These are phyloP conservation scores for Glarea lozoyensis DNA, from an alignment of 495 filamentous ascomycete species.

Conservation along the genomic window DNA sequence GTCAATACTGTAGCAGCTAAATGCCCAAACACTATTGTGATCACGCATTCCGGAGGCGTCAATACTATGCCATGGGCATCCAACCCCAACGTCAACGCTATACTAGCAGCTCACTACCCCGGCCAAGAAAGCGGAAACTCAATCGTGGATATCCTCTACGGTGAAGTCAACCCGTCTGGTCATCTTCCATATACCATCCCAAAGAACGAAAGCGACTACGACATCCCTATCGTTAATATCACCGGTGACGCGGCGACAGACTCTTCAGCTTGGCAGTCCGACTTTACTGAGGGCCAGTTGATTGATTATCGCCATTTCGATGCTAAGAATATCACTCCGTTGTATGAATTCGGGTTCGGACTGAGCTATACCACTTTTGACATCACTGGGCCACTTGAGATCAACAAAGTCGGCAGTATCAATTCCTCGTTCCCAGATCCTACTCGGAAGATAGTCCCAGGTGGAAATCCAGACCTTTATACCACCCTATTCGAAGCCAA, in stretches of 20 bases:
- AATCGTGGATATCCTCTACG: constrained; percentile 84
- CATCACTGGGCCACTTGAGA: too few species aligned
- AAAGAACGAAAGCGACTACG: constrained; percentile 78
- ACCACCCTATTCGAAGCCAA: constrained; percentile 58
- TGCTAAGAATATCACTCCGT: constrained; percentile 38
- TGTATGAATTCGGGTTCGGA: constrained; percentile 81
- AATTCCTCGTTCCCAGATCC: constrained; percentile 13
- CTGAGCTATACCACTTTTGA: constrained; percentile 57
- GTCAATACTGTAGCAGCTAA: constrained; percentile 62
- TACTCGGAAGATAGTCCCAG: constrained; percentile 20
- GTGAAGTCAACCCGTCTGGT: constrained; percentile 69
- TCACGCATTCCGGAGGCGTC: too few species aligned
- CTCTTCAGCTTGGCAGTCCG: too few species aligned
- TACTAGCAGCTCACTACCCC: constrained; percentile 85
- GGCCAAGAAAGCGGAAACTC: constrained; percentile 83
- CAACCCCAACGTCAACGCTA: constrained; percentile 54
- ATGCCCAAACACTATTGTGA: constrained; percentile 83
- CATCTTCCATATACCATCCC: background rate
- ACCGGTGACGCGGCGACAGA: too few species aligned
- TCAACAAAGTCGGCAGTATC: constrained; percentile 31
- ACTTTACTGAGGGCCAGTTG: constrained; percentile 77
- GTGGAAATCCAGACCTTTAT: constrained; percentile 73
- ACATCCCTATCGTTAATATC: constrained; percentile 52
- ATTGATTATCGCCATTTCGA: constrained; percentile 91
- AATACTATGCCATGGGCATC: constrained; percentile 71